These are phyloP conservation scores for Coelastrella sp. DNA, from an alignment of 139 green algal species.

Conservation along the genomic window DNA sequence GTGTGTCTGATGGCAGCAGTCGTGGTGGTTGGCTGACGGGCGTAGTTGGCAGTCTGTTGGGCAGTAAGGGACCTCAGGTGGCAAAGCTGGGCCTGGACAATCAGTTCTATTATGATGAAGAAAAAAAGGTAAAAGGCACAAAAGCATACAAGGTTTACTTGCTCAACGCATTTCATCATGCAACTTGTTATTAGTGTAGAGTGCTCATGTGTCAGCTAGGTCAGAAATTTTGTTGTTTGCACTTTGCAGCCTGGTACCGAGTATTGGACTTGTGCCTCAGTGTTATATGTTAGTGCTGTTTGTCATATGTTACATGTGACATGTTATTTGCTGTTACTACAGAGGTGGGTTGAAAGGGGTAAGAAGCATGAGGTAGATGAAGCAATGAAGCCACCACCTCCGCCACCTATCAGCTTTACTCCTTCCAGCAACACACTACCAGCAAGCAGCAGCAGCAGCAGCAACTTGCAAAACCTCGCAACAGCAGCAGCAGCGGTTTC, in stretches of 20 bases:
- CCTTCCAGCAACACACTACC: neutral
- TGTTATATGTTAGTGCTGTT: neutral
- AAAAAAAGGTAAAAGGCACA: neutral
- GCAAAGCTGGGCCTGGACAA: constrained; percentile 9
- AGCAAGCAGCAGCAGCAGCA: constrained; percentile 21
- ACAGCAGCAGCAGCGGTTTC: neutral
- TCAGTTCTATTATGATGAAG: constrained; percentile 33
- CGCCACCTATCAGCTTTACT: constrained; percentile 24
- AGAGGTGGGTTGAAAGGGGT: constrained; percentile 19
- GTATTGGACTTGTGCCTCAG: neutral
- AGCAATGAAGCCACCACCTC: neutral
- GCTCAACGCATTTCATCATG: neutral
- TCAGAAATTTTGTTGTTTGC: no score
- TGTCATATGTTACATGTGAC: neutral
- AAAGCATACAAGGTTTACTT: neutral
- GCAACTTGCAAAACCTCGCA: neutral
- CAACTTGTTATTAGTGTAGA: neutral
- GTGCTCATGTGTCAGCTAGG: neutral
- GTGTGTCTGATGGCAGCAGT: neutral
- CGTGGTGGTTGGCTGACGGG: neutral
- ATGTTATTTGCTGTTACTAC: neutral
- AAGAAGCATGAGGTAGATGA: neutral
- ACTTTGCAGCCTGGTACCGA: no score
- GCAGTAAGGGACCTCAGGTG: neutral
- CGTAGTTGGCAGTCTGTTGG: constrained; percentile 9